phyloP scores from a whole-genome alignment of 495 filamentous ascomycete species.

The Chaetomium tenue region DNA sequence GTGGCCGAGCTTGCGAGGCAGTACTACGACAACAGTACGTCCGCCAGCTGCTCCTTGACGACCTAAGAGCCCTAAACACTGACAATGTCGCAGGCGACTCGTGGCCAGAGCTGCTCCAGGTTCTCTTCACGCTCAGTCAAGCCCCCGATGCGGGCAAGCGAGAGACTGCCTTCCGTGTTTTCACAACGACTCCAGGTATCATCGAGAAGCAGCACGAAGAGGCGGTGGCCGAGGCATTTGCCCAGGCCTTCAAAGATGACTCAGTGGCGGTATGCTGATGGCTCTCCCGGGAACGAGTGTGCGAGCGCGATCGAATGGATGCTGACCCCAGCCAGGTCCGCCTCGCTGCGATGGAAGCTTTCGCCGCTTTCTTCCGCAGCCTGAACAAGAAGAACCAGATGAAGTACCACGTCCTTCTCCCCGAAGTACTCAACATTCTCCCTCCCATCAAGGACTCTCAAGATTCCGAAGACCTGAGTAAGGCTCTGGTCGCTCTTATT shows the following conservation, averaged over 20 bases:
- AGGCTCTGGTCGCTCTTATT: constrained; percentile 84
- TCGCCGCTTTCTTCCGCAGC: constrained; percentile 90
- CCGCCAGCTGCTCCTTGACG: background rate
- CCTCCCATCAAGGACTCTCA: constrained; percentile 86
- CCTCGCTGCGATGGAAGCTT: constrained; percentile 93
- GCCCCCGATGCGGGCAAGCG: constrained; percentile 75
- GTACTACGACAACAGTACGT: constrained; percentile 85
- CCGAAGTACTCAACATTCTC: constrained; percentile 86
- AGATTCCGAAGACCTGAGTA: constrained; percentile 85
- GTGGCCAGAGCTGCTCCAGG: constrained; percentile 87
- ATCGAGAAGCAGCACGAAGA: constrained; percentile 95
- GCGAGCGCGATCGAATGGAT: constrained; percentile 6
- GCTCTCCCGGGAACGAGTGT: constrained; percentile 7
- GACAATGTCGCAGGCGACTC: constrained; percentile 59
- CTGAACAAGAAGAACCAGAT: constrained; percentile 79
- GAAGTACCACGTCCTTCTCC: constrained; percentile 82
- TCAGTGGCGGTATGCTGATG: constrained; percentile 64
- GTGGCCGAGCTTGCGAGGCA: constrained; percentile 93
- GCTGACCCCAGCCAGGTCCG: constrained; percentile 58
- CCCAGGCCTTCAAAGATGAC: constrained; percentile 86
- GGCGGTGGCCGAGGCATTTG: constrained; percentile 77
- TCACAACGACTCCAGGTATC: constrained; percentile 90
- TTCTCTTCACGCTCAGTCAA: constrained; percentile 84
- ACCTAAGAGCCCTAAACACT: constrained; percentile 24
- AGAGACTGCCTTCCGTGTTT: constrained; percentile 89